Conservation (phyloP, 768 basidiomycete species). For the Lactarius psammicola region DNA sequence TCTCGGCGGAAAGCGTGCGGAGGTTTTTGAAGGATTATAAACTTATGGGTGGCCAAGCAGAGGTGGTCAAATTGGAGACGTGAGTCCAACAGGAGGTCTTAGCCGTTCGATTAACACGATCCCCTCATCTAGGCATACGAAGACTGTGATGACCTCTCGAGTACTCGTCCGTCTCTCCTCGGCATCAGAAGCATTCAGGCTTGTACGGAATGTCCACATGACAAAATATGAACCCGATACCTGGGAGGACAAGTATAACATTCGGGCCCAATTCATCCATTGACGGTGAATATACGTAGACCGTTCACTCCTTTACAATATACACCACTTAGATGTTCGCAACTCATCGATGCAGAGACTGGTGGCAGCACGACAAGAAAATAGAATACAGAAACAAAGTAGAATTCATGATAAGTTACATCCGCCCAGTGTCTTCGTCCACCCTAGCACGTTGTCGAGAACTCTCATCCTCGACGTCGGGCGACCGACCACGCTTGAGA, state of each 20-base stretch:
- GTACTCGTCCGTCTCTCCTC: slow-evolving; percentile 56
- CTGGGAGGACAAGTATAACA: slow-evolving; percentile 41
- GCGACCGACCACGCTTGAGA: slow-evolving; percentile 72
- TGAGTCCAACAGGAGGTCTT: slow-evolving; percentile 37
- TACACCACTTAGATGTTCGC: slow-evolving; percentile 1
- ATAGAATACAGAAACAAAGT: slow-evolving; percentile 27
- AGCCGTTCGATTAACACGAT: neutral
- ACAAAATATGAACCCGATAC: slow-evolving; percentile 43
- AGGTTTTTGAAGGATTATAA: slow-evolving; percentile 45
- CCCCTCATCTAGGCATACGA: neutral
- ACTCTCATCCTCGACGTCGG: slow-evolving; percentile 70
- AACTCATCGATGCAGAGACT: neutral
- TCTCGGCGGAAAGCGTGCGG: slow-evolving; percentile 39
- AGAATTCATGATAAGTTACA: slow-evolving; percentile 44
- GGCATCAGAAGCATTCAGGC: slow-evolving; percentile 63
- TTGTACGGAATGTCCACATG: slow-evolving; percentile 64
- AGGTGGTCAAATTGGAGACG: slow-evolving; percentile 51
- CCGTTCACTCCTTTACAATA: neutral
- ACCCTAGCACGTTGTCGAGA: slow-evolving; percentile 57
- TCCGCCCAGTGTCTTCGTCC: slow-evolving; percentile 67
- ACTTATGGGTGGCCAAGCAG: slow-evolving; percentile 45
- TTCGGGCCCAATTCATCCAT: slow-evolving; percentile 52
- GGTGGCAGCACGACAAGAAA: neutral
- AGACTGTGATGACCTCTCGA: slow-evolving; percentile 47
- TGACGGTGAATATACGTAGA: slow-evolving; percentile 37